Evolutionary conservation across 352 stramenopile genomes (phyloP), one percentile per base, ranked within the genome.

Genomic region (Phytophthora citricola): DNA sequence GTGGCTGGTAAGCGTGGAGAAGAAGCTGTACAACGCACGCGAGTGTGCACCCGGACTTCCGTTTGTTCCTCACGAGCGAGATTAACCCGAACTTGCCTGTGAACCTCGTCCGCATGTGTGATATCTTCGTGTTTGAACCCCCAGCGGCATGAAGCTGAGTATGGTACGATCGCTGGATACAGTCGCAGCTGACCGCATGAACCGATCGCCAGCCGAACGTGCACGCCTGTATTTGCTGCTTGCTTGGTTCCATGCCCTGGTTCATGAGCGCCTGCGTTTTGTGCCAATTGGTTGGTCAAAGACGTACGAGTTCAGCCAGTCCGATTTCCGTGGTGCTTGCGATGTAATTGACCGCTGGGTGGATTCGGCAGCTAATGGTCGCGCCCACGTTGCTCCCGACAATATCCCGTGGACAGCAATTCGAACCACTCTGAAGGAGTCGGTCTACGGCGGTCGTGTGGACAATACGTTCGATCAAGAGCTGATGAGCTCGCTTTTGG

Each of bases 221-320:
- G 81, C 79, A 73, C 87, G 97, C 4, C 71, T 99, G 27, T 99
- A 99, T 70, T 77, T 99, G 57, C 75, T 99, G 22, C 79, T 99
- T 29, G 90, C 96, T 36, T 99, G 97, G 96, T 96, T 99, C 58
- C 98, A 99, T 70, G 97, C 98, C 0, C 86, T 99, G 10, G 92
- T 99, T 36, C 93, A 99, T 71, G 98, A 99, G 76, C 88, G 98
- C 11, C 77, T 99, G 45, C 92, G 97, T 8, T 99, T 99, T 75
- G 93, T 97, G 12, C 97, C 98, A 22, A 87, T 98, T 29, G 98
- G 98, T 14, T 99, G 97, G 97, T 98, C 92, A 17, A 98, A 99
- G 66, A 85, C 81, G 14, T 99, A 99, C 75, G 98, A 99, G 65
- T 99, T 99, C 73, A 99, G 93, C 45, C 97, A 99, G 75, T 97